Evolutionary conservation across 1,284 basidiomycete species (phyloP), one percentile per base, ranked within the genome.

Genomic region (Melanopsichium pennsylvanicum): DNA sequence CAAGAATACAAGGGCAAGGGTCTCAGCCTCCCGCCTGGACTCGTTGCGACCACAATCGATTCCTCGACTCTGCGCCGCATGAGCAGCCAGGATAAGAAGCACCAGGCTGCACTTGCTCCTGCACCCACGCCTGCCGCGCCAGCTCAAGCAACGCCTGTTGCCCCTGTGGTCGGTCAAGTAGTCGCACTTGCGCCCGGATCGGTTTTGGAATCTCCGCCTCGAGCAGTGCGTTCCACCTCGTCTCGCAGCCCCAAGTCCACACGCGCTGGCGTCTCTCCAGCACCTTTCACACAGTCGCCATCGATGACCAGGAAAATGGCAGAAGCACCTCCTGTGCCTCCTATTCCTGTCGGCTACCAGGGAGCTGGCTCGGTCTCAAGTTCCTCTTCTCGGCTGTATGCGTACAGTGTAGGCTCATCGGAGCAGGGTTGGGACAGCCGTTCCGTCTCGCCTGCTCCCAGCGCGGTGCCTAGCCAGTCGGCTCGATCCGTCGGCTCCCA

Each of bases 41-140:
- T 75, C 0, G 40, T 73, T 12, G 73, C 71, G 2, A 75, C 73
- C 16, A 75, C 71, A 1, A 70, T 75, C 33, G 71, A 66, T 35
- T 67, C 55, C 16, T 74, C 72, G 16, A 35, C 45, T 29, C 21
- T 54, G 38, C 64, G 64, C 23, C 52, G 58, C 5, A 44, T 44
- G 46, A 56, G 46, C 27, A 40, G 11, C 13, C 50, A 55, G 25
- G 56, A 56, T 22, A 61, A 61, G 49, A 52, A 42, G 49, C 9
- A 31, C n/a, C 46, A 49, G 47, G 11, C 40, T 31, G 48, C 39
- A n/a, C 29, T 33, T 13, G 41, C 43, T 8, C 4, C 38, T 25
- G 37, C 26, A 9, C 26, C 35, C 8, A 35, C 25, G n/a, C 27
- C 45, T 18, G 36, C 26, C 23, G 21, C 44, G 19, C 37, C 42